These are phyloP conservation scores for Pseudogymnoascus sp. DNA, from an alignment of 2,329 filamentous ascomycete species.

Conservation along the genomic window DNA sequence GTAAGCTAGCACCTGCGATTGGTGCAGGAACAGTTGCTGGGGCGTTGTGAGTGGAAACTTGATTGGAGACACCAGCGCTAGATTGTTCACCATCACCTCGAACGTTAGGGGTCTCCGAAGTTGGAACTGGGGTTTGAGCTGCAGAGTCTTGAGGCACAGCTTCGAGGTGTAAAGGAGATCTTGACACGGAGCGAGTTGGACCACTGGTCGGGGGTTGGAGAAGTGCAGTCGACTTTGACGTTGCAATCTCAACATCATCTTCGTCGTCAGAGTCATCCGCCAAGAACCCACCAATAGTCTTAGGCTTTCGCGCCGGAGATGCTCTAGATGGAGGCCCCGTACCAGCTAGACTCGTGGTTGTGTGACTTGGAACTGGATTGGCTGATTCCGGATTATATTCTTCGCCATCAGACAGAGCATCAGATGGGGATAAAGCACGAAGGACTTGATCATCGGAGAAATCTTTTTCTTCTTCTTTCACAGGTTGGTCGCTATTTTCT, in stretches of 20 bases:
- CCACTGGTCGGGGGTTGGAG: conserved; percentile 22
- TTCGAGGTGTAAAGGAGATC: conserved; percentile 6
- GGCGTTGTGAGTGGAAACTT: conserved; percentile 11
- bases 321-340: conserved; percentile 27
- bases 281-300: conserved; percentile 28
- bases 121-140: background rate
- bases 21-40: background rate
- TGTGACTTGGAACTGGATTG: conserved; percentile 21
- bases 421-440: conserved; percentile 29
- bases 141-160: conserved; percentile 5
- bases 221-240: conserved; percentile 17
- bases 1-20: conserved; percentile 13
- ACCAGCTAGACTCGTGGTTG: conserved; percentile 21
- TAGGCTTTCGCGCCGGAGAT: conserved; percentile 19
- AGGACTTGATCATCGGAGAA: conserved; percentile 30
- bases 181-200: conserved; percentile 18
- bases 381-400: conserved; percentile 24
- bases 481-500: conserved; percentile 27
- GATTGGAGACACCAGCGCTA: conserved; percentile 11
- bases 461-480: conserved; percentile 26
- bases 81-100: conserved; percentile 10
- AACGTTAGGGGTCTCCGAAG: conserved; percentile 11
- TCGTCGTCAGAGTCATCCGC: conserved; percentile 31
- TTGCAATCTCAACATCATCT: conserved; percentile 18
- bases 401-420: conserved; percentile 24